Percentiles rank a stretch among this genome's conserved stretches.
phyloP scores from a whole-genome alignment of 2,329 filamentous ascomycete genomes.

The Beauveria australis region DNA sequence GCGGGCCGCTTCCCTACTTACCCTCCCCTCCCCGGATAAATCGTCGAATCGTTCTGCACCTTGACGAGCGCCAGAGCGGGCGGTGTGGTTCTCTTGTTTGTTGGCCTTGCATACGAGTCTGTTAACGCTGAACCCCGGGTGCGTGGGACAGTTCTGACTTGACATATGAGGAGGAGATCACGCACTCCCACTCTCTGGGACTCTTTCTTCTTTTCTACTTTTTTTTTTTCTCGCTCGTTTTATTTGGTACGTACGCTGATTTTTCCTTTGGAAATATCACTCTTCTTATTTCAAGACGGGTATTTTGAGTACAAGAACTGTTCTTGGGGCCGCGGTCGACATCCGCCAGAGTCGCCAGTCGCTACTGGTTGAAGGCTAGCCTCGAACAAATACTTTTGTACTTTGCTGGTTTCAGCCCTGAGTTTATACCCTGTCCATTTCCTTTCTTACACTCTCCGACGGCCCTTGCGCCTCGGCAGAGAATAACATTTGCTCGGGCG shows the following conservation, averaged over 20 bases:
- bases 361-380: constrained; percentile 5
- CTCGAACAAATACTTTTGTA: background rate
- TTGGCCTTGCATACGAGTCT: constrained; percentile 6
- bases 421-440: background rate
- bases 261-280: background rate
- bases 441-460: background rate
- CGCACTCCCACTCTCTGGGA: background rate
- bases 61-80: background rate
- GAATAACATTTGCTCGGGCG: background rate
- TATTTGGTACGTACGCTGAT: background rate
- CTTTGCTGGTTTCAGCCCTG: background rate
- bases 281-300: background rate
- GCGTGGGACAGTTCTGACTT: background rate
- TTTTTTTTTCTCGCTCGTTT: background rate
- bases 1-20: background rate
- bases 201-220: background rate
- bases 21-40: background rate
- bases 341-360: background rate
- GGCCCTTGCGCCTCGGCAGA: background rate
- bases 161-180: constrained; percentile 5
- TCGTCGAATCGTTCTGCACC: background rate
- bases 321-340: background rate
- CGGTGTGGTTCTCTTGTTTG: constrained; percentile 8
- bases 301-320: background rate
- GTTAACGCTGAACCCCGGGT: background rate